phyloP scores from a whole-genome alignment of 768 basidiomycete genomes.

The Phanerochaete sordida region DNA sequence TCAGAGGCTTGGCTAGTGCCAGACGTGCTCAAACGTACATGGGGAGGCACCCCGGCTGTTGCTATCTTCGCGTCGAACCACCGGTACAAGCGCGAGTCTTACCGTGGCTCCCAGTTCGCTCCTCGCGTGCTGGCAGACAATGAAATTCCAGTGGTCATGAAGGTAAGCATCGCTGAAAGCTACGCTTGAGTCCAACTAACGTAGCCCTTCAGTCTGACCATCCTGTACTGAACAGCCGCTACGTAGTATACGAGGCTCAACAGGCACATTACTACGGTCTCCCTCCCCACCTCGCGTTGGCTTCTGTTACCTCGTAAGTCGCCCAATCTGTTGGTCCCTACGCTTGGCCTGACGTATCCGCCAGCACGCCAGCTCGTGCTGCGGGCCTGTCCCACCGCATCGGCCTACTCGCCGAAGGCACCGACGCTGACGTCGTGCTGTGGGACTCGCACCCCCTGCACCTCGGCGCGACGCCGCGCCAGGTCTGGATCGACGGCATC shows the following conservation, averaged over 20 bases:
- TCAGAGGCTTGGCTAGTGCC: slow-evolving; percentile 83
- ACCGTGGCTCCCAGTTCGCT: slow-evolving; percentile 77
- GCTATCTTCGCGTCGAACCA: slow-evolving; percentile 64
- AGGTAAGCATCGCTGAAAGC: slow-evolving; percentile 38
- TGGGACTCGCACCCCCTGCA: slow-evolving; percentile 39
- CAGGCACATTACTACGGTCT: slow-evolving; percentile 79
- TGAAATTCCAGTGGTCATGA: slow-evolving; percentile 70
- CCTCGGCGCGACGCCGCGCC: slow-evolving; percentile 46
- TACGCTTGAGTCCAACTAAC: neutral
- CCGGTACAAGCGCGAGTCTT: slow-evolving; percentile 80
- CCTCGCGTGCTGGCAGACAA: slow-evolving; percentile 68
- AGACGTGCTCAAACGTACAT: slow-evolving; percentile 66
- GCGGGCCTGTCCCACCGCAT: slow-evolving; percentile 81
- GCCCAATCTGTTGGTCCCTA: neutral
- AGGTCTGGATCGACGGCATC: slow-evolving; percentile 84
- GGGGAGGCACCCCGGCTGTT: slow-evolving; percentile 60
- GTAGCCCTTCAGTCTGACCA: slow-evolving; percentile 54
- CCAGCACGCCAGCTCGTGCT: slow-evolving; percentile 55
- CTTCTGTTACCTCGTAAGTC: slow-evolving; percentile 58
- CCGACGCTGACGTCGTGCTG: slow-evolving; percentile 40
- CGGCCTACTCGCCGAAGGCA: slow-evolving; percentile 48
- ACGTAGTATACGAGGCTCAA: slow-evolving; percentile 80
- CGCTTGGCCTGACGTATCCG: neutral
- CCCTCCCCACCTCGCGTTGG: slow-evolving; percentile 62
- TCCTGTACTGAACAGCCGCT: slow-evolving; percentile 62